Percentiles rank a stretch among this genome's conserved stretches.
Evolutionary conservation across 306 rosid genomes (phyloP).

Genomic region (Astragalus glycyphyllos): DNA sequence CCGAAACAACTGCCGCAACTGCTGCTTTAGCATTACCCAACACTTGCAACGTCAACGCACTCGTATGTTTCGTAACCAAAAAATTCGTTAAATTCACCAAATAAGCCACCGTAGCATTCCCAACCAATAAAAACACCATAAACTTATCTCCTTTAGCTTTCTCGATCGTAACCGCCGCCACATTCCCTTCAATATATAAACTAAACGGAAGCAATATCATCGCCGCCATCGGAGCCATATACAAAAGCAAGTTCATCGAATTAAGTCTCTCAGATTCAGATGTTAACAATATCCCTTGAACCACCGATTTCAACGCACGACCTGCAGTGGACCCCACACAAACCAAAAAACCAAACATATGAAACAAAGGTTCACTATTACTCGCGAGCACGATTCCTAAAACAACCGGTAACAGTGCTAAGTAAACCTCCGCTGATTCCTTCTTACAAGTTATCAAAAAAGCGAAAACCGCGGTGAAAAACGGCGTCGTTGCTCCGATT

Average conservation of each 20-base stretch:
- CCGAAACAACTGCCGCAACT: conserved; percentile 91
- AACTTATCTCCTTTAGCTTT: conserved; percentile 65
- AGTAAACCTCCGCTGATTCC: conserved; percentile 74
- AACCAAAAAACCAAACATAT: conserved; percentile 76
- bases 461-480: conserved; percentile 85
- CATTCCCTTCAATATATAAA: conserved; percentile 88
- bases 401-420: conserved; percentile 81
- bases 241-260: conserved; percentile 86
- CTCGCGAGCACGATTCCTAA: conserved; percentile 81
- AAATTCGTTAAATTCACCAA: conserved; percentile 90
- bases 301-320: conserved; percentile 85
- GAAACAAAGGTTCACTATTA: conserved; percentile 83
- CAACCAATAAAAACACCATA: conserved; percentile 66
- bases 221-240: conserved; percentile 94
- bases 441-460: conserved; percentile 76
- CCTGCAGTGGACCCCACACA: conserved; percentile 93
- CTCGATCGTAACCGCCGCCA: conserved; percentile 58
- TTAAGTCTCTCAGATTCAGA: conserved; percentile 92
- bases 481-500: conserved; percentile 91
- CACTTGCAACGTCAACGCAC: conserved; percentile 90
- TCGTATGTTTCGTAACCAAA: conserved; percentile 88
- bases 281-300: conserved; percentile 78
- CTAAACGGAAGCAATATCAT: conserved; percentile 73
- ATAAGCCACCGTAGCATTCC: conserved; percentile 94
- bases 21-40: conserved; percentile 95